Evolutionary conservation across 2,329 filamentous ascomycete genomes (phyloP).

Genomic region (Elsinoe arachidis): DNA sequence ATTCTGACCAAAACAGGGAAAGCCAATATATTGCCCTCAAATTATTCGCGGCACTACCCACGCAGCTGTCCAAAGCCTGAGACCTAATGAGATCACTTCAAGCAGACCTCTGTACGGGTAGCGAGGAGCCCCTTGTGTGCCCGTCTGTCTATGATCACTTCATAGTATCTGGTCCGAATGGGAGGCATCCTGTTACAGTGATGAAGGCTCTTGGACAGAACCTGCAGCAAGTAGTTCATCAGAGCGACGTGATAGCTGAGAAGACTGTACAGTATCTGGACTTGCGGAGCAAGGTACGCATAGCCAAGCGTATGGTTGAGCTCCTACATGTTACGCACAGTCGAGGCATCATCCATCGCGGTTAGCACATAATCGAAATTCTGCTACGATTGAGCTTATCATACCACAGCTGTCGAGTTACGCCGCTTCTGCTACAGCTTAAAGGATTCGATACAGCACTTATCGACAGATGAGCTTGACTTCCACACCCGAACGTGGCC

Average conservation of each 20-base stretch:
- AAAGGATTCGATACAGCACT: not conserved
- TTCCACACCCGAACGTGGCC: not conserved
- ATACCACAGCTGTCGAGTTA: too few species aligned
- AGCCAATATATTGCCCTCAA: not conserved
- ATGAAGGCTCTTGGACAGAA: not conserved
- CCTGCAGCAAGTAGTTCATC: not conserved
- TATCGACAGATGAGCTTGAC: not conserved
- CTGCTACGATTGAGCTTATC: too few species aligned
- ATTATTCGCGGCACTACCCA: not conserved
- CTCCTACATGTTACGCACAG: not conserved
- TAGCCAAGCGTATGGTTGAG: not conserved
- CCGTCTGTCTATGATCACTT: not conserved
- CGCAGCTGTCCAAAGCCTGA: not conserved
- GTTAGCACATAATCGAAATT: too few species aligned
- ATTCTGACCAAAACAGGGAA: not conserved
- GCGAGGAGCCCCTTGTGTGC: not conserved
- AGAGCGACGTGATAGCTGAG: not conserved
- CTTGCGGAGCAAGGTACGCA: not conserved
- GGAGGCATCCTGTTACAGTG: not conserved
- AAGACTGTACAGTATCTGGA: too few species aligned
- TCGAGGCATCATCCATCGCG: too few species aligned
- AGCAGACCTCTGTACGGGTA: not conserved
- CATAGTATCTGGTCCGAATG: not conserved
- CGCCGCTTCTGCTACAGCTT: too few species aligned
- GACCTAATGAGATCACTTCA: not conserved